A percentile compares a stretch with the other conserved stretches of the same genome.
Evolutionary conservation across 164 flowering plant species (phyloP).

Genomic region (Malania oleifera): DNA sequence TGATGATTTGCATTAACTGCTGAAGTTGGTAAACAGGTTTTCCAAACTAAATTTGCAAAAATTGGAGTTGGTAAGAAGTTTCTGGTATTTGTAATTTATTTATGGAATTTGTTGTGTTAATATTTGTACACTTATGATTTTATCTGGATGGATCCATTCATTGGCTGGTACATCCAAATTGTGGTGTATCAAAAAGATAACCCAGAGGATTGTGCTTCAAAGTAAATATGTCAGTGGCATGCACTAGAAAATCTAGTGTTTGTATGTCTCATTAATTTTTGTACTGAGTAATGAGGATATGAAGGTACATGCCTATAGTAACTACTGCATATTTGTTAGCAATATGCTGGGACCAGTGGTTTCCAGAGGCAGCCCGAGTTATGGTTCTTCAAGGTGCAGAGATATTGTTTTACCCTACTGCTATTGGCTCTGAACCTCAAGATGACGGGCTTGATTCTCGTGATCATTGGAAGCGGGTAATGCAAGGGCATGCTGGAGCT

Average conservation of each 20-base stretch:
- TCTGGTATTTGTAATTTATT: background rate
- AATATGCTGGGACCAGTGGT: slow-evolving; percentile 99
- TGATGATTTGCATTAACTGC: background rate
- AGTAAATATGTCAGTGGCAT: background rate
- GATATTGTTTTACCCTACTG: slow-evolving; percentile 92
- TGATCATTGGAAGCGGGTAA: slow-evolving; percentile 96
- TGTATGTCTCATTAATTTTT: background rate
- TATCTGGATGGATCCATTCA: background rate
- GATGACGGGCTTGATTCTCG: slow-evolving; percentile 88
- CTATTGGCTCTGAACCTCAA: slow-evolving; percentile 98
- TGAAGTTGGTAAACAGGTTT: slow-evolving; percentile 56
- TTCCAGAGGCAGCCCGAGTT: slow-evolving; percentile 97
- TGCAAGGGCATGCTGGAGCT: slow-evolving; percentile 99
- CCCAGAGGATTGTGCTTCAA: background rate
- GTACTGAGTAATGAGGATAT: background rate
- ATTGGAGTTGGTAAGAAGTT: slow-evolving; percentile 88
- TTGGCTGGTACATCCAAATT: background rate
- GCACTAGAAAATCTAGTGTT: background rate
- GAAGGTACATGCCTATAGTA: background rate
- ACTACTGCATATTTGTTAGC: slow-evolving; percentile 35
- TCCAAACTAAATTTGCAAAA: slow-evolving; percentile 82
- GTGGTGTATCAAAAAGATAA: background rate
- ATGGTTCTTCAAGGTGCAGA: slow-evolving; percentile 99
- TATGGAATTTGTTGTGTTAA: background rate
- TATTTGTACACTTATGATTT: background rate